Conservation (phyloP, 73 alveolate species). For the Symbiodinium pilosum region DNA sequence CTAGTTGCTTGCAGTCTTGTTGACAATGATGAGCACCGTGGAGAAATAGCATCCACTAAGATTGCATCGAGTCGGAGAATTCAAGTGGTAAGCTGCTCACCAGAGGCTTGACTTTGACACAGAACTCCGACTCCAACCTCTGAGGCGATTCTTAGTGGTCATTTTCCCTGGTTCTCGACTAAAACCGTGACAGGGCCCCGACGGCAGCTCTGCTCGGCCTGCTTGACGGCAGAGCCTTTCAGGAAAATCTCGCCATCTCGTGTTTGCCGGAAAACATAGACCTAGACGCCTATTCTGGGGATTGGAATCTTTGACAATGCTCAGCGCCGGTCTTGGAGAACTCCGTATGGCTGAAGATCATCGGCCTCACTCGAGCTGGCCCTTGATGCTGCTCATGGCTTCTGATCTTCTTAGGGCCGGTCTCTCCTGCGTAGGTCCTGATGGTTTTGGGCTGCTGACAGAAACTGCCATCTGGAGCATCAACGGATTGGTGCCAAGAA, state of each 20-base stretch:
- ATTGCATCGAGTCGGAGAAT: neutral
- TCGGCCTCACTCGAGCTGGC: constrained; percentile 32
- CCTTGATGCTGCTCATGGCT: neutral
- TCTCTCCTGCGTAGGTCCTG: neutral
- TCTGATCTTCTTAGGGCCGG: neutral
- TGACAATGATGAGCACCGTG: too few species aligned
- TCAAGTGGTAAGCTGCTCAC: constrained; percentile 25
- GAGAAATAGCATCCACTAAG: too few species aligned
- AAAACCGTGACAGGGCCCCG: neutral
- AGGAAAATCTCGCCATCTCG: neutral
- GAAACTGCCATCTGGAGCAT: too few species aligned
- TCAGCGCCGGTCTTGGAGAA: constrained; percentile 42
- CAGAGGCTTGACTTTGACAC: constrained; percentile 40
- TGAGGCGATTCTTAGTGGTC: neutral
- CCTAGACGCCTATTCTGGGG: neutral
- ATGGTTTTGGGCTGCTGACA: too few species aligned
- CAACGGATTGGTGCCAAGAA: too few species aligned
- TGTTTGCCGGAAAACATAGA: neutral
- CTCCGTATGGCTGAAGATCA: constrained; percentile 85
- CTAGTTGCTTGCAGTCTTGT: neutral
- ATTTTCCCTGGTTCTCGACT: neutral
- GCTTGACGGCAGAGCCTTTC: constrained; percentile 49
- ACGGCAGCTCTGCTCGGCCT: constrained; percentile 53
- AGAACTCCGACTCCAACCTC: constrained; percentile 77
- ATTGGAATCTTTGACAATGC: neutral